Evolutionary conservation across 805 yeast genomes (phyloP).

Genomic region (Saccharomyces eubayanus): DNA sequence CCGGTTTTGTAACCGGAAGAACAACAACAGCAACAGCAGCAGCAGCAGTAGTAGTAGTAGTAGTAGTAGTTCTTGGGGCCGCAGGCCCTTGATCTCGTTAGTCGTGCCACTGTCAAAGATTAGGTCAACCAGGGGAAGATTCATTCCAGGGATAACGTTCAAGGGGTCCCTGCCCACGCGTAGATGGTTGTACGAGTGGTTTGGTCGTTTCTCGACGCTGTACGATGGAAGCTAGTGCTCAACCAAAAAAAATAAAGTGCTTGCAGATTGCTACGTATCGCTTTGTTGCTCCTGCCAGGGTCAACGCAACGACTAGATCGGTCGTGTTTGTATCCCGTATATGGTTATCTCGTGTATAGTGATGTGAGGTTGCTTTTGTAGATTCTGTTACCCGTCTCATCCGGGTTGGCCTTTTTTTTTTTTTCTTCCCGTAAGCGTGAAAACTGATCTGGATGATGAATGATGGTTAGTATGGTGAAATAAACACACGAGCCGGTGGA

Average conservation of each 20-base stretch:
- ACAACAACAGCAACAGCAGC: too few species aligned
- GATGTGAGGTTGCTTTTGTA: neutral
- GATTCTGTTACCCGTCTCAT: neutral
- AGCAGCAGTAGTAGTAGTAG: too few species aligned
- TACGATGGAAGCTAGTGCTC: neutral
- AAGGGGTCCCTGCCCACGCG: neutral
- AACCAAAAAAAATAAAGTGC: neutral
- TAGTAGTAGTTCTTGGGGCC: too few species aligned
- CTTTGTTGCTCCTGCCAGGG: too few species aligned
- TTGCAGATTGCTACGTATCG: too few species aligned
- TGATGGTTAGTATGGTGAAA: neutral
- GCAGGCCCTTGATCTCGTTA: neutral
- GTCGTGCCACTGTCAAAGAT: neutral
- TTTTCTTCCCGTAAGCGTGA: neutral
- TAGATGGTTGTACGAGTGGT: neutral
- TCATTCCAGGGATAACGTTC: neutral
- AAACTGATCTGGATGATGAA: neutral
- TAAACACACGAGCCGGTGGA: neutral
- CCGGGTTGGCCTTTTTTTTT: neutral
- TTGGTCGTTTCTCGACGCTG: neutral
- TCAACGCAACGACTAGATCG: too few species aligned
- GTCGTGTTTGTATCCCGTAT: too few species aligned
- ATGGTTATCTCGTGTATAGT: too few species aligned
- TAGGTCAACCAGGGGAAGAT: neutral
- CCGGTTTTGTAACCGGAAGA: neutral